phyloP scores from a whole-genome alignment of 805 yeast species.

The Tetrapisispora taiwanensis region DNA sequence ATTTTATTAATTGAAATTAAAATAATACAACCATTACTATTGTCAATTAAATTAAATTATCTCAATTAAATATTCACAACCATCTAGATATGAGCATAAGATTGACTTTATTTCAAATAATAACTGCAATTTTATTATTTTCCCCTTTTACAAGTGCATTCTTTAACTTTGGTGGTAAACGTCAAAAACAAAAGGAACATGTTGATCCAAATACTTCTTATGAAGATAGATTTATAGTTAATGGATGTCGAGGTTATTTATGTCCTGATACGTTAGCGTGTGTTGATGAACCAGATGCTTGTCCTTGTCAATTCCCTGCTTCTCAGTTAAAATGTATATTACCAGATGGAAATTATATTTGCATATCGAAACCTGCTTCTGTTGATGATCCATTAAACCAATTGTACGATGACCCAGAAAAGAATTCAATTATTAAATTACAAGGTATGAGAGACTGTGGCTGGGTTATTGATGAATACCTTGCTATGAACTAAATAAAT shows the following conservation, averaged over 20 bases:
- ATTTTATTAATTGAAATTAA: too few relatives aligned
- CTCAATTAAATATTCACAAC: too few relatives aligned
- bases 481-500: conserved; percentile 5
- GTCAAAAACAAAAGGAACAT: conserved; percentile 33
- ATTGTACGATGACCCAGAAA: conserved; percentile 36
- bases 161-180: conserved; percentile 36
- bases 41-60: too few relatives aligned
- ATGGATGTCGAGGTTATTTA: conserved; percentile 52
- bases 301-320: conserved; percentile 87
- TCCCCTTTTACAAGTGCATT: conserved; percentile 15
- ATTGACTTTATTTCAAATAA: too few relatives aligned
- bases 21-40: too few relatives aligned
- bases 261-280: conserved; percentile 81
- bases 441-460: conserved; percentile 68
- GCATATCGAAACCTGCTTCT: conserved; percentile 73
- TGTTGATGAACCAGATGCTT: conserved; percentile 55
- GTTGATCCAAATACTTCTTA: conserved; percentile 12
- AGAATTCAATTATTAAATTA: conserved; percentile 36
- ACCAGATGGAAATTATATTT: conserved; percentile 57
- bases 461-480: conserved; percentile 49
- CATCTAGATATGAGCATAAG: not conserved
- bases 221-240: conserved; percentile 30
- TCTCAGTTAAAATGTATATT: conserved; percentile 73
- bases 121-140: not conserved
- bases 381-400: conserved; percentile 29